Conservation (phyloP, 495 filamentous ascomycete species). For the Hypoxylon subgilvum region DNA sequence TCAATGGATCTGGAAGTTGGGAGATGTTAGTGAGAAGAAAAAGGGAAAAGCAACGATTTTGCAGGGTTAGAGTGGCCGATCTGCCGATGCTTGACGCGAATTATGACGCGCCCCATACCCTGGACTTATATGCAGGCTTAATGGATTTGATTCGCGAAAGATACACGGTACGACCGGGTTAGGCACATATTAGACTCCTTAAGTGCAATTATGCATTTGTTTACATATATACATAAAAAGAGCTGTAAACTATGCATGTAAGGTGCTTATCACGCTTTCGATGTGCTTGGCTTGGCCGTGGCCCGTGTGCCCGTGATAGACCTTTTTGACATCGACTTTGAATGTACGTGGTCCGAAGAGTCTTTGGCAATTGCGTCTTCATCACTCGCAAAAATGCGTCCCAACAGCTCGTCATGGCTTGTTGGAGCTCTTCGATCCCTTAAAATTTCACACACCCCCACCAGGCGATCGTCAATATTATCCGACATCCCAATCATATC, state of each 20-base stretch:
- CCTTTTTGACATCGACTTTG: constrained; percentile 8
- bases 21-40: neutral
- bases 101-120: constrained; percentile 35
- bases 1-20: neutral
- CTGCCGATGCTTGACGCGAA: constrained; percentile 24
- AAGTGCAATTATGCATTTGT: too few species aligned
- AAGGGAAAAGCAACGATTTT: neutral
- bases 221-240: too few species aligned
- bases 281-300: too few species aligned
- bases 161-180: too few species aligned
- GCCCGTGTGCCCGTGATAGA: neutral
- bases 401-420: constrained; percentile 47
- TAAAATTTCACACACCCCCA: constrained; percentile 44
- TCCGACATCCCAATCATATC: constrained; percentile 29
- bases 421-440: constrained; percentile 51
- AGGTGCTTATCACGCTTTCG: too few species aligned
- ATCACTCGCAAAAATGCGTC: constrained; percentile 45
- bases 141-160: constrained; percentile 27
- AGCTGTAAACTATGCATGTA: too few species aligned
- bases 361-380: constrained; percentile 9
- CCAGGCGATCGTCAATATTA: constrained; percentile 42
- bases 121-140: constrained; percentile 22
- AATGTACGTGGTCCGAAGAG: constrained; percentile 19
- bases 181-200: too few species aligned
- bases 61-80: constrained; percentile 4